Conservation (phyloP, 2,329 filamentous ascomycete genomes). For the Cryphonectria japonica region DNA sequence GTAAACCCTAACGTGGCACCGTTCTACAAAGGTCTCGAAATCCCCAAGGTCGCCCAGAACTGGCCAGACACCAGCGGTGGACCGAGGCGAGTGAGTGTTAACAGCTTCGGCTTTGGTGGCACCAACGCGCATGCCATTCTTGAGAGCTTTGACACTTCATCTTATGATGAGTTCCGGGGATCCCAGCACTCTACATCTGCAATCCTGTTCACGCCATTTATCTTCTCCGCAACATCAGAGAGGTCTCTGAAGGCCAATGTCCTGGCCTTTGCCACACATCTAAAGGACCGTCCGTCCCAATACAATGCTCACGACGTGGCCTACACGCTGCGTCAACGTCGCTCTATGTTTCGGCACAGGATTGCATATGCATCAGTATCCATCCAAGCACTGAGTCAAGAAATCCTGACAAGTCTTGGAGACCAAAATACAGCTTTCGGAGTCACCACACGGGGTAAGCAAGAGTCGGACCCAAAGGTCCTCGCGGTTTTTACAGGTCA, state of each 20-base stretch:
- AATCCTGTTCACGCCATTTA: constrained; percentile 32
- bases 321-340: no score
- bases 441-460: constrained; percentile 20
- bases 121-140: constrained; percentile 22
- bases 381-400: no score
- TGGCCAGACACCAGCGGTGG: constrained; percentile 13
- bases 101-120: constrained; percentile 28
- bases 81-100: constrained; percentile 21
- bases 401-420: constrained; percentile 31
- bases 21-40: constrained; percentile 35
- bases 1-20: constrained; percentile 33
- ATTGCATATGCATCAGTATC: no score
- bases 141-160: constrained; percentile 5
- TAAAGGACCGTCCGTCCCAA: no score
- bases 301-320: no score
- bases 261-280: no score
- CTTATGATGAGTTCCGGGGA: no score
- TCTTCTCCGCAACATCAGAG: constrained; percentile 35
- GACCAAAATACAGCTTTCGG: background rate
- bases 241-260: no score
- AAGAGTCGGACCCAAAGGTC: no score
- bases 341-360: no score
- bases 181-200: no score
- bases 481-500: constrained; percentile 38
- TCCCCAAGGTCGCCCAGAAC: background rate